phyloP scores from a whole-genome alignment of 2,329 filamentous ascomycete genomes.

The Beauveria scarabaeidicola region DNA sequence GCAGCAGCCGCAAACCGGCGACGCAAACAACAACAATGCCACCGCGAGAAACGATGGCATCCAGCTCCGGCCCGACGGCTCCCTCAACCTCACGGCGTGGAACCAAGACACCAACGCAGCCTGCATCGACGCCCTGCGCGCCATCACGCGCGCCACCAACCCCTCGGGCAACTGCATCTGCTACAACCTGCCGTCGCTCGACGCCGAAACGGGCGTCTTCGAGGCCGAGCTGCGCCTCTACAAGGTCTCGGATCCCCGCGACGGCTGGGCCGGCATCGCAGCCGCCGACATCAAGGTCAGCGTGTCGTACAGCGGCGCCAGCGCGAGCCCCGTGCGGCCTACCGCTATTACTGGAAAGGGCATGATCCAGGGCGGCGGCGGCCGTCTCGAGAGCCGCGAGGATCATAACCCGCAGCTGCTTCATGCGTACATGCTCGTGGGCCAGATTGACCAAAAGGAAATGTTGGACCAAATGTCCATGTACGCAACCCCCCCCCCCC shows the following conservation, averaged over 20 bases:
- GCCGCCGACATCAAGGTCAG: constrained; percentile 45
- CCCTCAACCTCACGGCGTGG: constrained; percentile 49
- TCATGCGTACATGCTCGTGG: constrained; percentile 60
- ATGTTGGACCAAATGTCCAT: constrained; percentile 49
- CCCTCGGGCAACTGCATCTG: constrained; percentile 71
- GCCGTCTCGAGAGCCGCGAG: constrained; percentile 1
- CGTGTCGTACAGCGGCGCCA: constrained; percentile 45
- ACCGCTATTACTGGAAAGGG: constrained; percentile 19
- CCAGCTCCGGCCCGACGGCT: constrained; percentile 32
- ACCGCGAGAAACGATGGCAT: constrained; percentile 17
- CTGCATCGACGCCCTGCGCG: constrained; percentile 48
- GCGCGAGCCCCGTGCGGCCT: constrained; percentile 22
- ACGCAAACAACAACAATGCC: neutral
- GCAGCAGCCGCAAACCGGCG: neutral
- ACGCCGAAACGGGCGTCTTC: constrained; percentile 61
- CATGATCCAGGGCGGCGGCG: constrained; percentile 13
- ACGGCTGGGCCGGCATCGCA: constrained; percentile 42
- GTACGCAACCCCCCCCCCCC: constrained; percentile 35
- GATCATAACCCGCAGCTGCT: constrained; percentile 33
- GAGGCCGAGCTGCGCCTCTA: constrained; percentile 70
- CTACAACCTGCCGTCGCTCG: constrained; percentile 69
- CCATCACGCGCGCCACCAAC: constrained; percentile 53
- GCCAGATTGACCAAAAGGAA: constrained; percentile 52
- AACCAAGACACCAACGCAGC: constrained; percentile 45
- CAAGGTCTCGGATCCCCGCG: constrained; percentile 53